phyloP scores from a whole-genome alignment of 805 yeast species.

The Lipomyces kockii region DNA sequence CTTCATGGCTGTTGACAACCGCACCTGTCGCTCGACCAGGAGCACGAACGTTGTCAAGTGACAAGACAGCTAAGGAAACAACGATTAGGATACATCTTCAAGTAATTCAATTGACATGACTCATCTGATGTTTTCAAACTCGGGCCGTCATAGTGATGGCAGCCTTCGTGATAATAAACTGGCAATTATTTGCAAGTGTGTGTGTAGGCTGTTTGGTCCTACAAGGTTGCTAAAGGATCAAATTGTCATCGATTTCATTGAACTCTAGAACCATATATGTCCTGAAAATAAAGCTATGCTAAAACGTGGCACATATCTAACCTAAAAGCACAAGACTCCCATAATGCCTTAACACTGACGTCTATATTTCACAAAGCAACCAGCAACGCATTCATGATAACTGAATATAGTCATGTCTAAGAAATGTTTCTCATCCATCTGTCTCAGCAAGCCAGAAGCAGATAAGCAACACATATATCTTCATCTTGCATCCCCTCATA shows the following conservation, averaged over 20 bases:
- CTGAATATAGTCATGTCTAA: background rate
- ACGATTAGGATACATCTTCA: no score
- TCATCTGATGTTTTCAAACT: no score
- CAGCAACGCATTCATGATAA: background rate
- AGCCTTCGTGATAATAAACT: no score
- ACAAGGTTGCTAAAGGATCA: no score
- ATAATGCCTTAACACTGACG: background rate
- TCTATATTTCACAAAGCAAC: background rate
- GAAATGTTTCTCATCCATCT: background rate
- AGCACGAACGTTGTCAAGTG: no score
- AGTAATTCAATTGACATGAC: no score
- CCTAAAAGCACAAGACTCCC: constrained; percentile 1
- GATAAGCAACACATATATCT: background rate
- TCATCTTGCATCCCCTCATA: background rate
- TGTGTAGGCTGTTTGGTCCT: background rate
- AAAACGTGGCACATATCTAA: background rate
- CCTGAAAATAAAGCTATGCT: background rate
- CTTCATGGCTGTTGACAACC: no score
- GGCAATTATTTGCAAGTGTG: no score
- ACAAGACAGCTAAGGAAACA: no score
- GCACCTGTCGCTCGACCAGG: no score
- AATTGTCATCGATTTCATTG: background rate
- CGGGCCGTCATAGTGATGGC: no score
- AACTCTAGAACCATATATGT: background rate
- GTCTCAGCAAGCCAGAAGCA: background rate